Evolutionary conservation across 2,329 filamentous ascomycete species (phyloP), one percentile per base, ranked within the genome.

Genomic region (Diaporthe citriasiana): DNA sequence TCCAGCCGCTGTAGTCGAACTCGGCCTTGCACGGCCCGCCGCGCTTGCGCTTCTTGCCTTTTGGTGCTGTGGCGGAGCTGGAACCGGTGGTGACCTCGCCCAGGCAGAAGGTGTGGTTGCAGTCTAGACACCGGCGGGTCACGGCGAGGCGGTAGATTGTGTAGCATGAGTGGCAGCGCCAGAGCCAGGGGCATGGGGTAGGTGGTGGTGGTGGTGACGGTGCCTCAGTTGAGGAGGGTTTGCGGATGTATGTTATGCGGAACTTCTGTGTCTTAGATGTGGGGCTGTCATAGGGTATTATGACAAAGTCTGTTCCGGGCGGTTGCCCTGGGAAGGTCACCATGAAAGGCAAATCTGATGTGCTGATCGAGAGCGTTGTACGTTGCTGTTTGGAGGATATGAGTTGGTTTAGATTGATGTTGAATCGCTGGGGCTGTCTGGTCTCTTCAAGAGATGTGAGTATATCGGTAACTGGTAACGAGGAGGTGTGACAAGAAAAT

Each of bases 71-170:
- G 45, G 45, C 3, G 38, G 76, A 73, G 27, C 65, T 65, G 4
- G 74, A n/a, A 35, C 78, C 78, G 4, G 53, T 10, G n/a, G n/a
- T 4, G 9, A 33, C 27, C 6, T 78, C 42, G 59, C 66, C 51
- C 1, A 66, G 79, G 78, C 85, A 85, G 74, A 82, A 80, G 40
- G 63, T 66, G 78, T 84, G 83, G 71, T 78, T 78, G 79, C 85
- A 85, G 51, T 81, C 78, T 59, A 87, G 81, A 69, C 85, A 84
- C 30, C 82, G 79, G 13, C 82, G 81, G 57, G 83, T 85, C 74
- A 76, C 79, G 65, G 76, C 75, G 9, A 84, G 73, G 55, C 73
- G 77, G 77, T 81, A 83, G 1, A 42, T 38, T 2, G 19, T 65
- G 17, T 53, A 22, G 78, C 84, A 85, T 15, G 35, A 1, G 75